Conservation (phyloP, 2,329 filamentous ascomycete species). For the Talaromyces funiculosus region DNA sequence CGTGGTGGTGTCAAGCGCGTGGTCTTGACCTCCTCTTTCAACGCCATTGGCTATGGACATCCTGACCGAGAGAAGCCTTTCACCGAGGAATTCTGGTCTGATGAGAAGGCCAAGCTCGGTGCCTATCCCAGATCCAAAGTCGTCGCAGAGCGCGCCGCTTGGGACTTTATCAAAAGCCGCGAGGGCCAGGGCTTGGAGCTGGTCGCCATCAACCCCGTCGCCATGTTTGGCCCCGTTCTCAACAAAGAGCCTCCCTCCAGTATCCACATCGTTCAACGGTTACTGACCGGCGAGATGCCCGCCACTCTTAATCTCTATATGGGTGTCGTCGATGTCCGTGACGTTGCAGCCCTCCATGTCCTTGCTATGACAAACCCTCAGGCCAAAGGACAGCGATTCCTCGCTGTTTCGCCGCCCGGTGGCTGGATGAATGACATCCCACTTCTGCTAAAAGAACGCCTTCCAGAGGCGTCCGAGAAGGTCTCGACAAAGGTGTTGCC, state of each 20-base stretch:
- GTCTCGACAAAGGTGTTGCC: not conserved
- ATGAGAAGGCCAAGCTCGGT: not conserved
- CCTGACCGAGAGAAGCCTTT: not conserved
- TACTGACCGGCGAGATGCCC: not conserved
- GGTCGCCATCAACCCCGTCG: not conserved
- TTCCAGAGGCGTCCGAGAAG: not conserved
- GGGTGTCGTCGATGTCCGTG: not conserved
- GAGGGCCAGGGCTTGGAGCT: not conserved
- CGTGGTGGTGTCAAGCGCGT: not conserved
- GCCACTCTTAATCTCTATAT: constrained; percentile 2
- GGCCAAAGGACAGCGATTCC: not conserved
- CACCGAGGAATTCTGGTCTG: not conserved
- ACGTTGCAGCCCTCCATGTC: not conserved
- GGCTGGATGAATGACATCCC: not conserved
- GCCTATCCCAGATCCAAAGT: not conserved
- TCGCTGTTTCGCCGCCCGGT: not conserved
- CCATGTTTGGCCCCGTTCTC: constrained; percentile 1
- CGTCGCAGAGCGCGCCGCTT: not conserved
- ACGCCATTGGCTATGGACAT: not conserved
- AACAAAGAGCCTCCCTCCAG: not conserved
- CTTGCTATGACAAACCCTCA: not conserved
- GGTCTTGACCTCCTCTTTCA: constrained; percentile 1
- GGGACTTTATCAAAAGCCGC: not conserved
- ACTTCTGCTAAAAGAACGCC: not conserved
- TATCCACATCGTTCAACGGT: not conserved